phyloP scores from a whole-genome alignment of 2,329 filamentous ascomycete species.

The Sordariomycetes sp. region DNA sequence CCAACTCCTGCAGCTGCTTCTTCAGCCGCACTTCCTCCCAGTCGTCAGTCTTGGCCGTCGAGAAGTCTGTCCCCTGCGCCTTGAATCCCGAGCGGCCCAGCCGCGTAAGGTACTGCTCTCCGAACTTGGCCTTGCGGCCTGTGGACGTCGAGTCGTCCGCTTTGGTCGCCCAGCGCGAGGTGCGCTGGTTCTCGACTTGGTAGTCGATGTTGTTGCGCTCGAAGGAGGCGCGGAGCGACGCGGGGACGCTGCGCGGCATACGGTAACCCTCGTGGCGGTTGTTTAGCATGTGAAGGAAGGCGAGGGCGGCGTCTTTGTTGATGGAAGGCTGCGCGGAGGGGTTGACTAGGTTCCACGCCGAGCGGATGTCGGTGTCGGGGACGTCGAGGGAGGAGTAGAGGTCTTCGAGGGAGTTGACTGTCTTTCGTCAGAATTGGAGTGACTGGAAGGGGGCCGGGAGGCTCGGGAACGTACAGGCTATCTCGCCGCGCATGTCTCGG shows the following conservation, averaged over 20 bases:
- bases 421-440: background rate
- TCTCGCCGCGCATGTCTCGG: slow-evolving; percentile 73
- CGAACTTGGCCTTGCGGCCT: slow-evolving; percentile 91
- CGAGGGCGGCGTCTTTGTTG: slow-evolving; percentile 87
- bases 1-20: slow-evolving; percentile 80
- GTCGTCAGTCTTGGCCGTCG: slow-evolving; percentile 72
- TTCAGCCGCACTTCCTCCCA: slow-evolving; percentile 96
- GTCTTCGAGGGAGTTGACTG: slow-evolving; percentile 65
- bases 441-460: background rate
- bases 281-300: slow-evolving; percentile 94
- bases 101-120: slow-evolving; percentile 87
- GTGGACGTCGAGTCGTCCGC: slow-evolving; percentile 70
- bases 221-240: slow-evolving; percentile 81
- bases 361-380: slow-evolving; percentile 68
- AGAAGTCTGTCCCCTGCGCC: slow-evolving; percentile 81
- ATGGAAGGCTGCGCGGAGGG: slow-evolving; percentile 71
- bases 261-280: slow-evolving; percentile 90
- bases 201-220: slow-evolving; percentile 97
- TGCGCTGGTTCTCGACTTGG: slow-evolving; percentile 64
- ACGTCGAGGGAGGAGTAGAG: slow-evolving; percentile 74
- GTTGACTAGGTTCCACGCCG: slow-evolving; percentile 95
- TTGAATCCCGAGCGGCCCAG: slow-evolving; percentile 75
- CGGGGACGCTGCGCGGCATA: slow-evolving; percentile 82
- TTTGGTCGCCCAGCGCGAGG: slow-evolving; percentile 66
- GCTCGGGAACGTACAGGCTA: slow-evolving; percentile 46